phyloP scores from a whole-genome alignment of 805 yeast genomes.

The Maudiozyma barnettii region DNA sequence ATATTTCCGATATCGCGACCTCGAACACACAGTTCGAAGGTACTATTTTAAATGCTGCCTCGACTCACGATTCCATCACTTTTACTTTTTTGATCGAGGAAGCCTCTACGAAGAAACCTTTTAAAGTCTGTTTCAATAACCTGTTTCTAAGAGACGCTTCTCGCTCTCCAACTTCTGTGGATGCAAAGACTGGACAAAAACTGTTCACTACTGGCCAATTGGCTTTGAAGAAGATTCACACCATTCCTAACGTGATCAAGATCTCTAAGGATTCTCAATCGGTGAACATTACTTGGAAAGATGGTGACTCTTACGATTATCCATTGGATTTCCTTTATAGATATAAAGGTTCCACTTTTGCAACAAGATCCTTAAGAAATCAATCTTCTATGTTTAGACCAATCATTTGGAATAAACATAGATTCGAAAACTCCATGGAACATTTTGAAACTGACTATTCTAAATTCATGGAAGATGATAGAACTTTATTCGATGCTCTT shows the following conservation, averaged over 20 bases:
- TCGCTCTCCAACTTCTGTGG: constrained; percentile 37
- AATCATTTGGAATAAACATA: constrained; percentile 35
- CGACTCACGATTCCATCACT: constrained; percentile 18
- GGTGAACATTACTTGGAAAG: constrained; percentile 40
- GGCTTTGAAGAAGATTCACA: constrained; percentile 22
- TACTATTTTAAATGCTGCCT: constrained; percentile 5
- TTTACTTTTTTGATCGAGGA: constrained; percentile 15
- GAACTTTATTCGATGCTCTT: constrained; percentile 33
- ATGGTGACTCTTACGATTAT: constrained; percentile 37
- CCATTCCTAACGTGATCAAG: constrained; percentile 32
- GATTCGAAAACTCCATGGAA: constrained; percentile 15
- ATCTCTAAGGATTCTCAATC: constrained; percentile 23
- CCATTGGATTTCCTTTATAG: constrained; percentile 38
- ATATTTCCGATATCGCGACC: background rate
- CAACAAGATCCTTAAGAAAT: constrained; percentile 21
- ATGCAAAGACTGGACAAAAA: constrained; percentile 44
- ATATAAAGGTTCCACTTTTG: constrained; percentile 33
- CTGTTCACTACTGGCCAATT: constrained; percentile 51
- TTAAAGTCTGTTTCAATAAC: constrained; percentile 35
- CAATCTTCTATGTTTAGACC: constrained; percentile 25
- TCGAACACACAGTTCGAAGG: constrained; percentile 1
- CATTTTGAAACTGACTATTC: constrained; percentile 29
- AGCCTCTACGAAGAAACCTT: constrained; percentile 8
- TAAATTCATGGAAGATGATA: constrained; percentile 33
- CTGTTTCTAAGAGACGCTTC: constrained; percentile 63